Base-by-base conservation (phyloP, 371 early-diverging fungal species). In the Catenaria anguillulae region DNA sequence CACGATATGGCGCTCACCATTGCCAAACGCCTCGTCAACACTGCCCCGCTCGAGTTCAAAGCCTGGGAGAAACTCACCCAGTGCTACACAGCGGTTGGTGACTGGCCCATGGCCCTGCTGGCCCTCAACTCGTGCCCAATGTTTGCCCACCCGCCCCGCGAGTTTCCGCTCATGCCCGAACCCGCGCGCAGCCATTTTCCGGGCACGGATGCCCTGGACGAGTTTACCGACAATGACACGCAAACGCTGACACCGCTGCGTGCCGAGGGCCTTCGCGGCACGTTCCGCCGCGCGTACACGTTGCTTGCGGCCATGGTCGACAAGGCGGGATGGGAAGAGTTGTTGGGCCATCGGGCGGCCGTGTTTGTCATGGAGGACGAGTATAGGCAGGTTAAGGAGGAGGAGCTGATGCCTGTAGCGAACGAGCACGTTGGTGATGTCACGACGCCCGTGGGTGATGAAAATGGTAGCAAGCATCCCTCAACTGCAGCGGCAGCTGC, bases 311-410 rank as follows among this genome's bases (percentile, higher is more conserved):
- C 73, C 33, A 76, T 96, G 29, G 89, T 85, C 23, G 75, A 81
- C 48, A 81, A 83, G 40, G 83, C 89, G 62, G 97, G 97, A 17
- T 96, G 97, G 97, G 95, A 96, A 64, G 92, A 93, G 65, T 74
- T 96, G 50, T 76, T 96, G 54, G 77, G 78, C 62, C 84, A 82
- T 60, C 78, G 97, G 46, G 88, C 91, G 19, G 67, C 75, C 52
- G 92, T 88, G 21, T 96, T 96, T 74, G 94, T 96, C 13, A 96
- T 96, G 97, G 97, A 96, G 63, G 97, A 95, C 64, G 97, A 96
- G 71, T 96, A 96, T 66, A 74, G 91, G 34, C 76, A 80, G 71
- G 82, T 81, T 60, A 84, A 83, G 66, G 83, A 85, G 46, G 83
- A 82, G 56, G 76, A 75, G 60, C 70, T 70, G 42, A 35, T 48